Conservation (phyloP, 495 filamentous ascomycete genomes). For the Opeltia flavorubescens region DNA sequence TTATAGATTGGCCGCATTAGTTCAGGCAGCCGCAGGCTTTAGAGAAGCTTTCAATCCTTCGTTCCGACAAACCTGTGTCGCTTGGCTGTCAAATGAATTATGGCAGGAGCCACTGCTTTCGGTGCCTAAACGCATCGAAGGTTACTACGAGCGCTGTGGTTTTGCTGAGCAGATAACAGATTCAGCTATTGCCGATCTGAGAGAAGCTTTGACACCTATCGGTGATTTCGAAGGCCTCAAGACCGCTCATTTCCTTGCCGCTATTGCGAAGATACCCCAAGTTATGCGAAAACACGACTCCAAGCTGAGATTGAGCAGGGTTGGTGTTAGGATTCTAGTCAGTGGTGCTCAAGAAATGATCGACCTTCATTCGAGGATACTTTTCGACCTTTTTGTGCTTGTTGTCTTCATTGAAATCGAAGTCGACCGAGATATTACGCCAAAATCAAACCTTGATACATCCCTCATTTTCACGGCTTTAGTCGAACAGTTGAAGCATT, state of each 20-base stretch:
- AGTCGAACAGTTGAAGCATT: conserved; percentile 51
- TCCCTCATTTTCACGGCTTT: conserved; percentile 52
- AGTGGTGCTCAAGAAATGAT: conserved; percentile 68
- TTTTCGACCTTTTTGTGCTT: conserved; percentile 71
- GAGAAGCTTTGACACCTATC: conserved; percentile 29
- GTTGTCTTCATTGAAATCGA: conserved; percentile 72
- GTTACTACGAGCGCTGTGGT: conserved; percentile 55
- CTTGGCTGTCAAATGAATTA: conserved; percentile 51
- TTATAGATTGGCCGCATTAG: conserved; percentile 27
- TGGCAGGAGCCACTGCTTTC: conserved; percentile 51
- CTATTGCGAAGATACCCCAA: conserved; percentile 30
- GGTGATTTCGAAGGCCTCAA: conserved; percentile 42
- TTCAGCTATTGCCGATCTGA: conserved; percentile 41
- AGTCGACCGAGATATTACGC: conserved; percentile 49
- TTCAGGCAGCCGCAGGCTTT: conserved; percentile 47
- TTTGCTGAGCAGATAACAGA: conserved; percentile 62
- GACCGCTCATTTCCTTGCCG: conserved; percentile 34
- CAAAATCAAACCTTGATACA: conserved; percentile 50
- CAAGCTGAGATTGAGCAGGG: conserved; percentile 39
- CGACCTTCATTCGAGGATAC: conserved; percentile 47
- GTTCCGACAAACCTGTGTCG: conserved; percentile 43
- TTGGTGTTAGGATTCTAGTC: conserved; percentile 59
- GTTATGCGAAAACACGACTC: conserved; percentile 30
- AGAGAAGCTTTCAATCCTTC: conserved; percentile 42
- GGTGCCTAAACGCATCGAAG: conserved; percentile 52